Base-by-base conservation (phyloP, 768 basidiomycete genomes). In the Mycena latifolia region DNA sequence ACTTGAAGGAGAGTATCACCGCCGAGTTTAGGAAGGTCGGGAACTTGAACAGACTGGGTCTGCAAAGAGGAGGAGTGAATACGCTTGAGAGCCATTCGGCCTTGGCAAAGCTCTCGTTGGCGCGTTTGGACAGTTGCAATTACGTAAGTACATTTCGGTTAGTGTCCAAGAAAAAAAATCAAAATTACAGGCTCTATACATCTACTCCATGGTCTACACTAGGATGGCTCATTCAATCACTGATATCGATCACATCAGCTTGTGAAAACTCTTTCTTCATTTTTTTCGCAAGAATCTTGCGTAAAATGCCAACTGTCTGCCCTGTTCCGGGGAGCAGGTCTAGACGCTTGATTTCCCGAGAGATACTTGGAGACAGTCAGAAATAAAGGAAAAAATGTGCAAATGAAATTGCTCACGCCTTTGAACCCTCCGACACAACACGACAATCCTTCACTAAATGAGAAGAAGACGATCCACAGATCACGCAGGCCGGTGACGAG, bases 1-100 rank as follows among this genome's bases (percentile, higher is more conserved):
- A 92, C 88, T 69, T 90, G 86, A 56, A 93, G 84, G 69, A 88
- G 79, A 39, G 87, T 78, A 55, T 89, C 86, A 31, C 80, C 79
- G 62, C 65, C 71, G 53, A 86, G 79, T 73, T 79, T 81, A 48
- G 87, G 91, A 65, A 86, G 74, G 84, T 86, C 55, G 78, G 72
- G 61, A 29, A 59, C 17, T 33, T 27, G 50, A 43, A n/a, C n/a
- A n/a, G n/a, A n/a, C n/a, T n/a, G n/a, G n/a, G 41, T 43, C 14
- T 27, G 14, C 7, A n/a, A n/a, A n/a, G n/a, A n/a, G n/a, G 48
- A 47, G n/a, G 43, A 37, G n/a, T 25, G 41, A 29, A 9, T 10
- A 15, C 58, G 58, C 43, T 60, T 60, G 37, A 31, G 48, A n/a
- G 48, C 58, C 58, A 60, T 51, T n/a, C n/a, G n/a, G n/a, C n/a